Evolutionary conservation across 768 basidiomycete genomes (phyloP).

Genomic region (Leccinum aurantiacum): DNA sequence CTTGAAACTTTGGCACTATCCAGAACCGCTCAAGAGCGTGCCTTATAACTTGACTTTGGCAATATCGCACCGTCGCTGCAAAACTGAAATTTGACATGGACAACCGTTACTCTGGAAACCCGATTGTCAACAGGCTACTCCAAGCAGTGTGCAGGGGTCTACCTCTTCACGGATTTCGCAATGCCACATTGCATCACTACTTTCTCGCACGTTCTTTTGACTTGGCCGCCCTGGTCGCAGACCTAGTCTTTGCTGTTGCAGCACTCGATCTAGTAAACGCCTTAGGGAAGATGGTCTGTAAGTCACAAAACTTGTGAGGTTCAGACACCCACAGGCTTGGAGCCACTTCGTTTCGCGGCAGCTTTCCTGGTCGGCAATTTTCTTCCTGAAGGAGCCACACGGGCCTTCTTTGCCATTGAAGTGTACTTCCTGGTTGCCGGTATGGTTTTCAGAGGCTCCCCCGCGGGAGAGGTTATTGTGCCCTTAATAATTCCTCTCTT

Average conservation of each 20-base stretch:
- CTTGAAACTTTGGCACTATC: background rate
- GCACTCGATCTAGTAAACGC: background rate
- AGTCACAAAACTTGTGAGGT: background rate
- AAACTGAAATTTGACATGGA: background rate
- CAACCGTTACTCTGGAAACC: background rate
- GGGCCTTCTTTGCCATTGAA: constrained; percentile 29
- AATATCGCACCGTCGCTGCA: constrained; percentile 7
- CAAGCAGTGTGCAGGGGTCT: background rate
- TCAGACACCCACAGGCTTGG: constrained; percentile 11
- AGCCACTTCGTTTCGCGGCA: constrained; percentile 1
- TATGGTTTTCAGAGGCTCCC: constrained; percentile 6
- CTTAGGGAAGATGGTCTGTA: constrained; percentile 1
- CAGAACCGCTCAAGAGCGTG: background rate
- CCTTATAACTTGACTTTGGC: background rate
- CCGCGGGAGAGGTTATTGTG: background rate
- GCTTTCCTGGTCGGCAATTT: constrained; percentile 9
- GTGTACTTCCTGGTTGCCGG: constrained; percentile 20
- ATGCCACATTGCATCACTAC: background rate
- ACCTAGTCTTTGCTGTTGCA: constrained; percentile 1
- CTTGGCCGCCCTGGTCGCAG: background rate
- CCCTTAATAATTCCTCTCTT: background rate
- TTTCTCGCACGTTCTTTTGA: constrained; percentile 2
- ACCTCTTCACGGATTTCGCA: background rate
- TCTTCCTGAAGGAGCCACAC: constrained; percentile 8
- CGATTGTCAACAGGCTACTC: background rate